phyloP scores from a whole-genome alignment of 352 stramenopile genomes.

The Globisporangium canariense region DNA sequence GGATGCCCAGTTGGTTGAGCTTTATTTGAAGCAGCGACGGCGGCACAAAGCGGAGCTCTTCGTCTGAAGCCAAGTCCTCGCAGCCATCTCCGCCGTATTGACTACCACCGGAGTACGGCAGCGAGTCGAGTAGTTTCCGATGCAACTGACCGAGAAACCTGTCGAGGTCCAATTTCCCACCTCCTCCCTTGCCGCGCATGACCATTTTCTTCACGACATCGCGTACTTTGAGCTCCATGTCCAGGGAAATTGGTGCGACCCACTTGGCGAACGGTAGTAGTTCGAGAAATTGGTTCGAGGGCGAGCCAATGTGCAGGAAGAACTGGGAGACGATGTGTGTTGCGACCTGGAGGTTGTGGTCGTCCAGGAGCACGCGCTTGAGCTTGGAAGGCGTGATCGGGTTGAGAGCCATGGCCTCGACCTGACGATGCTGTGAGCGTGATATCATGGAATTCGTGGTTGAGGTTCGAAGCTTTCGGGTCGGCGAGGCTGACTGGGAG shows the following conservation, averaged over 20 bases:
- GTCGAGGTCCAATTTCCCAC: conserved; percentile 45
- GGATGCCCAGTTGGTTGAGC: conserved; percentile 48
- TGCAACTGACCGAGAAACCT: conserved; percentile 40
- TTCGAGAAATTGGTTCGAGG: conserved; percentile 44
- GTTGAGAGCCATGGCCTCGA: conserved; percentile 20
- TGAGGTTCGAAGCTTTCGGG: neutral
- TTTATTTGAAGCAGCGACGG: conserved; percentile 31
- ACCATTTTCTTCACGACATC: conserved; percentile 35
- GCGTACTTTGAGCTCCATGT: conserved; percentile 33
- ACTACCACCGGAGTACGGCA: conserved; percentile 2
- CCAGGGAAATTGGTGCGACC: conserved; percentile 30
- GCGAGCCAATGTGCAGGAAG: conserved; percentile 43
- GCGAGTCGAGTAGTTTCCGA: conserved; percentile 28
- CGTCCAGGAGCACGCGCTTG: conserved; percentile 29
- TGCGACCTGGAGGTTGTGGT: conserved; percentile 32
- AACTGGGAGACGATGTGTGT: conserved; percentile 49
- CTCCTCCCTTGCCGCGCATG: conserved; percentile 40
- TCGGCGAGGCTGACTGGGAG: conserved; percentile 3
- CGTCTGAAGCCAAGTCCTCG: neutral
- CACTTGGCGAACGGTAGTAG: conserved; percentile 39
- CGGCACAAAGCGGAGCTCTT: conserved; percentile 18
- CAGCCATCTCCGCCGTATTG: neutral
- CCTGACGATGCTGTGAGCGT: conserved; percentile 15
- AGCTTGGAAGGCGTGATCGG: conserved; percentile 36
- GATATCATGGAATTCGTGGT: conserved; percentile 1